Evolutionary conservation across 2,329 filamentous ascomycete genomes (phyloP).

Genomic region (Gaeumannomyces sp.): DNA sequence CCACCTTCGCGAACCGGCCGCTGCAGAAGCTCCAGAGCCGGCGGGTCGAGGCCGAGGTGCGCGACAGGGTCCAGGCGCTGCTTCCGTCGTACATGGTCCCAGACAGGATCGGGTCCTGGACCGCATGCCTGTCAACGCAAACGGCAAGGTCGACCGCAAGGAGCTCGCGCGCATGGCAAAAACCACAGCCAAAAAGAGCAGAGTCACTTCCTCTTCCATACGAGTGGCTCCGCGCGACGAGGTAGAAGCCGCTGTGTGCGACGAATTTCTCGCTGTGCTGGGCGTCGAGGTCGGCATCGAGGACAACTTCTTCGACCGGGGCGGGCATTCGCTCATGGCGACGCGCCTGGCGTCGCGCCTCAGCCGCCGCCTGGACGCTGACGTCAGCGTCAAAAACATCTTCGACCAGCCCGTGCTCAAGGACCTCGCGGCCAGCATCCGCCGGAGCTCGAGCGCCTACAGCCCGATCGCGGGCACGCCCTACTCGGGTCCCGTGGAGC

Average conservation of each 20-base stretch:
- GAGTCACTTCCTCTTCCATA: background rate
- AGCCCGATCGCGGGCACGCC: background rate
- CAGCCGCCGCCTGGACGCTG: background rate
- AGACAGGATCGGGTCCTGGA: conserved; percentile 40
- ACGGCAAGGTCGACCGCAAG: conserved; percentile 54
- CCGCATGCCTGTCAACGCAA: conserved; percentile 42
- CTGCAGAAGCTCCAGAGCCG: background rate
- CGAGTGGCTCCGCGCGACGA: background rate
- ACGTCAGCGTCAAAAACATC: background rate
- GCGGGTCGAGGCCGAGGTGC: background rate
- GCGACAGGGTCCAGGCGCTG: conserved; percentile 15
- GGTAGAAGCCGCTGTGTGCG: background rate
- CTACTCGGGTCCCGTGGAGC: background rate
- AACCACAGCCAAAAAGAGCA: conserved; percentile 50
- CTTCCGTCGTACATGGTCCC: conserved; percentile 58
- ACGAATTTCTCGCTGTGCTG: background rate
- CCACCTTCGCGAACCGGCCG: background rate
- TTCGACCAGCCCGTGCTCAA: background rate
- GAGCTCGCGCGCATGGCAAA: conserved; percentile 28
- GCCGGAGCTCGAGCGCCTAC: background rate
- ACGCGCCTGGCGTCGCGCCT: background rate
- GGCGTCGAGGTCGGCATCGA: background rate
- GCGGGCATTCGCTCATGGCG: background rate
- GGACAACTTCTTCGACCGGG: background rate
- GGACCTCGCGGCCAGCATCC: background rate